Base-by-base conservation (phyloP, 768 basidiomycete genomes). In the Termitomyces sp. region DNA sequence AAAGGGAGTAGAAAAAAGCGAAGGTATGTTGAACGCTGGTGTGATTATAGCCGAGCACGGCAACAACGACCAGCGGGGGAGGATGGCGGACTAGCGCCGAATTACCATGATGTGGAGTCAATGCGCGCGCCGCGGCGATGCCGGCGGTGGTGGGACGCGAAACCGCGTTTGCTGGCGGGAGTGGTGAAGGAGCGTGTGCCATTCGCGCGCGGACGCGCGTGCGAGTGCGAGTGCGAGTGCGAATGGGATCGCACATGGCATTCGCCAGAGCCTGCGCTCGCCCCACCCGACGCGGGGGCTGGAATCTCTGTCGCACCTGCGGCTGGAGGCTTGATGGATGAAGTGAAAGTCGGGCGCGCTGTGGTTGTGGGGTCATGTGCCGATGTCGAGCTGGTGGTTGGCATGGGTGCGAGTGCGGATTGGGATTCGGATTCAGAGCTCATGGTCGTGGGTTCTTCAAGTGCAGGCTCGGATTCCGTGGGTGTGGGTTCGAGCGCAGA, bases 41-140 rank as follows among this genome's bases (percentile, higher is more conserved):
- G 48, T 39, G 48, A 42, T 42, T 20, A 42, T 4, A 20, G n/a
- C n/a, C 41, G n/a, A n/a, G 41, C 41, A 6, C 46, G 44, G 27
- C 53, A 57, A 27, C 50, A 54, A 58, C 49, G 22, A 41, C 18
- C 36, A 13, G 27, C 2, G 27, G 4, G 27, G 27, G 27, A 18
- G 44, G 13, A 22, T 45, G 46, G 51, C 46, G 27, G 8, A 6
- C 30, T 34, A 44, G 30, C 42, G 48, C 41, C 53, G 36, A 36
- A 52, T 58, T 45, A 58, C 48, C 56, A 58, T 57, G 56, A 31
- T 48, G 56, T 37, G 34, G 56, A 37, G 46, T 37, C 33, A 6
- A 49, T 49, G 7, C 37, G 46, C 51, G 51, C 36, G 9, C 51
- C 36, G 30, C 37, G 50, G 16, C 31, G 27, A n/a, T 55, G 27